Percentiles rank a stretch among this genome's conserved stretches.
phyloP scores from a whole-genome alignment of 2,329 filamentous ascomycete species.

The Hypoxylon sp. region DNA sequence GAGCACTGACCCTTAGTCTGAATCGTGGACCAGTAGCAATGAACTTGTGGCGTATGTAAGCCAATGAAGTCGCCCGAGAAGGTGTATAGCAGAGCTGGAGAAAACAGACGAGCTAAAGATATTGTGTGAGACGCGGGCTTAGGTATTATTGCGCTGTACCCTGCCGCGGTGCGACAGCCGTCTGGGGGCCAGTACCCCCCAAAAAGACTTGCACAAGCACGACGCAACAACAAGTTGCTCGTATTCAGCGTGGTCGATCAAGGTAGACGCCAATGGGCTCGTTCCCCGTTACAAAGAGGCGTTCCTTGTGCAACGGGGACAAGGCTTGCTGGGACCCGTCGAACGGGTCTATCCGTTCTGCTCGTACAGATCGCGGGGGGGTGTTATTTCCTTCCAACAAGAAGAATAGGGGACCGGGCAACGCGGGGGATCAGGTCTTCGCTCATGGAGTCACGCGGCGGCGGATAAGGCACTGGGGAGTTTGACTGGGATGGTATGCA shows the following conservation, averaged over 20 bases:
- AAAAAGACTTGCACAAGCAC: slow-evolving; percentile 46
- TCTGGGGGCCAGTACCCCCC: slow-evolving; percentile 46
- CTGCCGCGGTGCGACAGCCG: slow-evolving; percentile 52
- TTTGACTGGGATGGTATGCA: slow-evolving; percentile 53
- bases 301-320: slow-evolving; percentile 52
- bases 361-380: slow-evolving; percentile 51
- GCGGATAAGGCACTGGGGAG: slow-evolving; percentile 55
- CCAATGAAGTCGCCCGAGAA: slow-evolving; percentile 48
- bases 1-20: slow-evolving; percentile 45
- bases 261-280: slow-evolving; percentile 52
- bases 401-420: slow-evolving; percentile 47
- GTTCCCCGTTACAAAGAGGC: slow-evolving; percentile 53
- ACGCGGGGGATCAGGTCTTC: slow-evolving; percentile 47
- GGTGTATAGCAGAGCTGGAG: slow-evolving; percentile 46
- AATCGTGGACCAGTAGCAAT: slow-evolving; percentile 48
- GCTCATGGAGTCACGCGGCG: slow-evolving; percentile 54
- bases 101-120: slow-evolving; percentile 47
- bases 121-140: slow-evolving; percentile 48
- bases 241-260: slow-evolving; percentile 51
- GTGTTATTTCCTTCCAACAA: slow-evolving; percentile 46
- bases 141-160: slow-evolving; percentile 50
- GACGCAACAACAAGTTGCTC: slow-evolving; percentile 49
- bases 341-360: slow-evolving; percentile 50
- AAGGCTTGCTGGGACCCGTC: slow-evolving; percentile 45
- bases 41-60: slow-evolving; percentile 46